Percentiles rank a stretch among this genome's conserved stretches.
phyloP scores from a whole-genome alignment of 306 rosid species.

The Dryas octopetala region DNA sequence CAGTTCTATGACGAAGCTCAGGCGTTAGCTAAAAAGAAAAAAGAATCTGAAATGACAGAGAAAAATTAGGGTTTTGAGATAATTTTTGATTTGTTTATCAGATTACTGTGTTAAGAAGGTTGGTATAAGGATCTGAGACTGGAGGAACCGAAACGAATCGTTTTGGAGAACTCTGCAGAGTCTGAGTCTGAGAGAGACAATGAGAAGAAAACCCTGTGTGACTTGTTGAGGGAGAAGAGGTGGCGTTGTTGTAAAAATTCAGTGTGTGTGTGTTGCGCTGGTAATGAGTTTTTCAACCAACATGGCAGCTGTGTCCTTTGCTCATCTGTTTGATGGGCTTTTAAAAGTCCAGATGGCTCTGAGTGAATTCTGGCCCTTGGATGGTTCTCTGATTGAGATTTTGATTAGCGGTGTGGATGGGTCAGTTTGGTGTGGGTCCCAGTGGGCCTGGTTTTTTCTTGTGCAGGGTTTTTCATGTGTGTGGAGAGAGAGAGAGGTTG shows the following conservation, averaged over 20 bases:
- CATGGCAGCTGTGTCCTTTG: not conserved
- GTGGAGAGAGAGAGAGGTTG: not conserved
- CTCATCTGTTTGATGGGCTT: not conserved
- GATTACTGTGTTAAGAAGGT: not conserved
- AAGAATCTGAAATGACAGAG: constrained; percentile 1
- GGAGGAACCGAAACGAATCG: constrained; percentile 11
- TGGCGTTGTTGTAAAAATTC: not conserved
- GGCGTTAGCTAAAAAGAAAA: not conserved
- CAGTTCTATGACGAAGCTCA: not conserved
- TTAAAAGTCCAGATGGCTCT: not conserved
- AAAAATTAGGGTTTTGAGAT: constrained; percentile 6
- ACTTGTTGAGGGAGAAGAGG: not conserved
- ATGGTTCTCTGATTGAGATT: not conserved
- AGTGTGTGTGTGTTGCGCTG: not conserved
- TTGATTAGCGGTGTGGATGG: not conserved
- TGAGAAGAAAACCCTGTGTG: not conserved
- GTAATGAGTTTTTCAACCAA: constrained; percentile 15
- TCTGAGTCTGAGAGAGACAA: not conserved
- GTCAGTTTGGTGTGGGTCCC: not conserved
- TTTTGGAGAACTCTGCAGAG: constrained; percentile 9
- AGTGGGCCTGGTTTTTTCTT: not conserved
- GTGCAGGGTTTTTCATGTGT: not conserved
- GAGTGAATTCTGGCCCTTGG: not conserved
- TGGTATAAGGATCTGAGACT: not conserved
- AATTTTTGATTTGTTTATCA: not conserved